These are phyloP conservation scores for Danielia oregonensis DNA, from an alignment of 805 yeast genomes.

Conservation along the genomic window DNA sequence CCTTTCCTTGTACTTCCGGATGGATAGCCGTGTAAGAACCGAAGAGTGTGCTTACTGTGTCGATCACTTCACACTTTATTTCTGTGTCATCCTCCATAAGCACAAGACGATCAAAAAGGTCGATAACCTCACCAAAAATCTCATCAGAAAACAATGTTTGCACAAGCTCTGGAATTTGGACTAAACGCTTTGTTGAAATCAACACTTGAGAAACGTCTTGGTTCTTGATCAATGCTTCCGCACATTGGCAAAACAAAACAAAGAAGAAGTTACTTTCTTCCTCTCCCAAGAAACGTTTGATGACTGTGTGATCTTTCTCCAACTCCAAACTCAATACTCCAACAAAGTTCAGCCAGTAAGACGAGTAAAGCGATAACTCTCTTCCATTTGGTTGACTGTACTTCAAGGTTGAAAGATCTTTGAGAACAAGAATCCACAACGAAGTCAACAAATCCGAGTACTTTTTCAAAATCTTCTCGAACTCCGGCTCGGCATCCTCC, in stretches of 20 bases:
- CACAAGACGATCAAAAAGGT: constrained; percentile 68
- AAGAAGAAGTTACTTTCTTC: constrained; percentile 68
- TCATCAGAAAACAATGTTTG: constrained; percentile 60
- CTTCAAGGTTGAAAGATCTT: constrained; percentile 68
- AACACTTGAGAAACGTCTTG: constrained; percentile 51
- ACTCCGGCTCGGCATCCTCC: constrained; percentile 35
- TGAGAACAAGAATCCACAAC: constrained; percentile 72
- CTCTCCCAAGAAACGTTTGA: constrained; percentile 48
- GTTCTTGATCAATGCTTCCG: constrained; percentile 60
- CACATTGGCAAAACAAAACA: constrained; percentile 77
- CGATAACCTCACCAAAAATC: constrained; percentile 72
- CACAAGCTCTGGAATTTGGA: constrained; percentile 55
- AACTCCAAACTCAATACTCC: constrained; percentile 69
- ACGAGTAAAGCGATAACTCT: constrained; percentile 47
- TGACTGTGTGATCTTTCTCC: constrained; percentile 43
- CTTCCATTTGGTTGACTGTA: constrained; percentile 43
- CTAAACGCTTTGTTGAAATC: constrained; percentile 42
- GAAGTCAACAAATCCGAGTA: constrained; percentile 63
- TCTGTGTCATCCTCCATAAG: constrained; percentile 58
- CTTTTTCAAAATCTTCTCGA: constrained; percentile 48
- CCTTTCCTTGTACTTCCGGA: neutral
- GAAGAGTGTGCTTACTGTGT: constrained; percentile 29
- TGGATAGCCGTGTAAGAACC: constrained; percentile 16
- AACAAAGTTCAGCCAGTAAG: constrained; percentile 73
- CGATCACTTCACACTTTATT: constrained; percentile 51